Evolutionary conservation across 352 stramenopile species (phyloP).

Genomic region (Phytophthora ramorum): DNA sequence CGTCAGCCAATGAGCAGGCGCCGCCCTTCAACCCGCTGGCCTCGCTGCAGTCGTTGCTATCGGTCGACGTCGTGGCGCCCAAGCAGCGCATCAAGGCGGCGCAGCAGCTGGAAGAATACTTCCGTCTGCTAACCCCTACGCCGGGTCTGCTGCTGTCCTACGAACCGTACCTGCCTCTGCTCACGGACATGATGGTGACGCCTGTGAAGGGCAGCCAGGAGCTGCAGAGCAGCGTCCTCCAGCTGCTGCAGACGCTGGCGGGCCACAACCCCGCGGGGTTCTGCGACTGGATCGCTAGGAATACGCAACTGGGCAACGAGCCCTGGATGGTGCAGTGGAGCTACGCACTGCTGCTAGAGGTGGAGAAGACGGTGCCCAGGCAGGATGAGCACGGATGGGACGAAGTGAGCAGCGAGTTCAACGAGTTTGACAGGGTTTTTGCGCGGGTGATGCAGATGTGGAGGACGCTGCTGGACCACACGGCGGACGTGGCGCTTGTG

Average conservation of each 20-base stretch:
- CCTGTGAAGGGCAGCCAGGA: slow-evolving; percentile 39
- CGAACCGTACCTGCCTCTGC: slow-evolving; percentile 55
- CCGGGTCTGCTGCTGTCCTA: slow-evolving; percentile 47
- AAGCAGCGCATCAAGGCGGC: slow-evolving; percentile 55
- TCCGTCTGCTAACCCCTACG: slow-evolving; percentile 31
- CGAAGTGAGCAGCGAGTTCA: slow-evolving; percentile 48
- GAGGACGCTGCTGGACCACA: slow-evolving; percentile 60
- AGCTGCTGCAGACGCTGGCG: slow-evolving; percentile 48
- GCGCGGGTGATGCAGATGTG: slow-evolving; percentile 50
- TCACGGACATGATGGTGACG: slow-evolving; percentile 47
- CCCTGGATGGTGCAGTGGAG: slow-evolving; percentile 64
- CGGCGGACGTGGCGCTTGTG: slow-evolving; percentile 48
- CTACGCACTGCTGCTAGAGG: slow-evolving; percentile 47
- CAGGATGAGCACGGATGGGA: slow-evolving; percentile 25
- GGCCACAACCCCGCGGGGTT: slow-evolving; percentile 48
- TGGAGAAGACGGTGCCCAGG: slow-evolving; percentile 42
- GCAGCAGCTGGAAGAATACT: slow-evolving; percentile 53
- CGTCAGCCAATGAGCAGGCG: neutral
- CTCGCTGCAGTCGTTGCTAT: slow-evolving; percentile 54
- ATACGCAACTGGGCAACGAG: slow-evolving; percentile 46
- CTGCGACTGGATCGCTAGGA: slow-evolving; percentile 58
- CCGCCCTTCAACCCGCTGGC: slow-evolving; percentile 46
- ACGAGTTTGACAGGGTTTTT: slow-evolving; percentile 55
- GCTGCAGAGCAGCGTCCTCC: slow-evolving; percentile 45
- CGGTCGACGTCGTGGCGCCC: slow-evolving; percentile 38